Percentiles rank a stretch among this genome's conserved stretches.
Conservation (phyloP, 192 early-diverging fungal genomes). For the Entomortierella lignicola region DNA sequence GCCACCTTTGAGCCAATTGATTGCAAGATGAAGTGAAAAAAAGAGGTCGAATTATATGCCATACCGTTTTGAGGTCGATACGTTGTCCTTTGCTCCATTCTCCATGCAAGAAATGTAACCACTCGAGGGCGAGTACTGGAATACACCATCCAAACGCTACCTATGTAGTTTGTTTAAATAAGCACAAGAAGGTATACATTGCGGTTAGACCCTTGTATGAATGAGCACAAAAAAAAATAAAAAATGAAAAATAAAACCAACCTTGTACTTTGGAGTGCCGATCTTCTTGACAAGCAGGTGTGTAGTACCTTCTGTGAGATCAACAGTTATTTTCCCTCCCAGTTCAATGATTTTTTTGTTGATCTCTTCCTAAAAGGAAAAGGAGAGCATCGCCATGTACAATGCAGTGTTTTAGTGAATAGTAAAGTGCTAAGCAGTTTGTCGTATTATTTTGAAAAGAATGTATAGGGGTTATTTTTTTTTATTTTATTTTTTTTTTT, state of each 20-base stretch:
- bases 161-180: no score
- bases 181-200: no score
- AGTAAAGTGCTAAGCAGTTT: no score
- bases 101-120: slow-evolving; percentile 10
- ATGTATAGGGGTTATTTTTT: not conserved
- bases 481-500: not conserved
- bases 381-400: no score
- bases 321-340: slow-evolving; percentile 17
- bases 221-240: no score
- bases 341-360: slow-evolving; percentile 9
- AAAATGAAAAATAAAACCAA: not conserved
- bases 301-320: slow-evolving; percentile 20
- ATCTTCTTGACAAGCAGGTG: slow-evolving; percentile 21
- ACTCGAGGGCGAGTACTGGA: slow-evolving; percentile 19
- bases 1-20: not conserved
- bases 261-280: slow-evolving; percentile 37
- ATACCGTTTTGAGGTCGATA: slow-evolving; percentile 21
- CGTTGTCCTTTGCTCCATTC: slow-evolving; percentile 13
- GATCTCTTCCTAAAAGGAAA: slow-evolving; percentile 6
- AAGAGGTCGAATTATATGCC: no score
- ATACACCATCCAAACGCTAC: slow-evolving; percentile 5
- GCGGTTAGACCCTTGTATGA: no score
- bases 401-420: no score
- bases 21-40: no score
- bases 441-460: no score